Evolutionary conservation across 2,329 filamentous ascomycete genomes (phyloP), one percentile per base, ranked within the genome.

Genomic region (Monascus ruber): DNA sequence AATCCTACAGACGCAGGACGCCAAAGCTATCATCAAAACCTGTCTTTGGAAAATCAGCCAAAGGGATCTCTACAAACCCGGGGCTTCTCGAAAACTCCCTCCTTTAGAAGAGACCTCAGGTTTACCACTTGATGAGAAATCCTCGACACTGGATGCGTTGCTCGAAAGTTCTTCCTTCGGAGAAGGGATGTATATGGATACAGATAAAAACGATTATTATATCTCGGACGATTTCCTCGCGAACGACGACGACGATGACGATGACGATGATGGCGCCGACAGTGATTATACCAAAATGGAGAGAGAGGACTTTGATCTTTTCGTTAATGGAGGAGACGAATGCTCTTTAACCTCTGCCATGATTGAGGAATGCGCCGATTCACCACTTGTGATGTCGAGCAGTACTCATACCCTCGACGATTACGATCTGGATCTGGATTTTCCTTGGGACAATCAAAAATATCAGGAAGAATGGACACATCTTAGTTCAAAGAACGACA

Each of bases 31-130:
- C 8, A 36, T 64, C 5, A 52, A 55, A 32, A 47, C 49, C 26
- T 46, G 54, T 1, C 45, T 64, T 9, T 65, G 62, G 60, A 40
- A 39, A 24, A 51, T 51, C 26, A 54, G 58, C 24, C 59, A 62
- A 32, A 47, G 47, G 28, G 46, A 46, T 10, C 40, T 59, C 11
- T 46, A 46, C 31, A 50, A 41, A 5, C 33, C 42, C 2, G 47
- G 48, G 24, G 36, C 42, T 5, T 7, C 5, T 4, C 38, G 37
- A 28, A 47, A 36, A 29, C 25, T 35, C 25, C 33, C 32, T 25
- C 24, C 11, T 24, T 25, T 25, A 35, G 17, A 17, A 6, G 38
- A 36, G 17, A 28, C 8, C 24, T 6, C 31, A 33, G 31, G 24
- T 33, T 10, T 17, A 10, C 5, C n/a, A 10, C 6, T 11, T n/a